Conservation (phyloP, 1,284 basidiomycete genomes). For the Somion occarium region DNA sequence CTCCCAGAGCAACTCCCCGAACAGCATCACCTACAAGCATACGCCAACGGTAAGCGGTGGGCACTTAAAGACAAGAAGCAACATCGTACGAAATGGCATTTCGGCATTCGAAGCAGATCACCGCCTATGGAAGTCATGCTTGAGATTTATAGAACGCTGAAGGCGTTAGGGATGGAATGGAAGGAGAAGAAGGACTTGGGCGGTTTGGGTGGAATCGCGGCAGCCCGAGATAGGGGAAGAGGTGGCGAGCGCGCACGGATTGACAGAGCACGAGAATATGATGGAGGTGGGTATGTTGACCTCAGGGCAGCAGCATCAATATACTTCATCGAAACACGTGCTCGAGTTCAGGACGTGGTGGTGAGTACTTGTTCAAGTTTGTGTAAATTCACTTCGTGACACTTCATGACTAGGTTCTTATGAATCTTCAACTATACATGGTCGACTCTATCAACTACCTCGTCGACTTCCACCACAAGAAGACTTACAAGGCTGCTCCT, state of each 20-base stretch:
- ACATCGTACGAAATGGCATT: slow-evolving; percentile 90
- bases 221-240: slow-evolving; percentile 12
- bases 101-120: slow-evolving; percentile 91
- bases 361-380: slow-evolving; percentile 40
- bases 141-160: slow-evolving; percentile 94
- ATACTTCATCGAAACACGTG: slow-evolving; percentile 94
- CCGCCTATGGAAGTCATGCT: slow-evolving; percentile 99
- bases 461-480: slow-evolving; percentile 97
- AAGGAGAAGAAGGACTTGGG: slow-evolving; percentile 75
- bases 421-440: slow-evolving; percentile 97
- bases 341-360: slow-evolving; percentile 85
- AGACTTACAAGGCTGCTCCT: slow-evolving; percentile 72
- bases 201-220: slow-evolving; percentile 50
- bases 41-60: slow-evolving; percentile 55
- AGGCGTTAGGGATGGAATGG: slow-evolving; percentile 97
- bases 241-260: slow-evolving; percentile 41
- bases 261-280: slow-evolving; percentile 58
- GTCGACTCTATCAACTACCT: slow-evolving; percentile 96
- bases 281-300: slow-evolving; percentile 63
- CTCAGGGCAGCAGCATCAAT: slow-evolving; percentile 67
- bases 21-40: slow-evolving; percentile 56
- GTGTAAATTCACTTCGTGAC: too few species aligned
- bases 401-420: slow-evolving; percentile 62
- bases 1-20: slow-evolving; percentile 57
- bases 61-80: slow-evolving; percentile 55